These are phyloP conservation scores for Eudorina sp. DNA, from an alignment of 139 green algal genomes.

Conservation along the genomic window DNA sequence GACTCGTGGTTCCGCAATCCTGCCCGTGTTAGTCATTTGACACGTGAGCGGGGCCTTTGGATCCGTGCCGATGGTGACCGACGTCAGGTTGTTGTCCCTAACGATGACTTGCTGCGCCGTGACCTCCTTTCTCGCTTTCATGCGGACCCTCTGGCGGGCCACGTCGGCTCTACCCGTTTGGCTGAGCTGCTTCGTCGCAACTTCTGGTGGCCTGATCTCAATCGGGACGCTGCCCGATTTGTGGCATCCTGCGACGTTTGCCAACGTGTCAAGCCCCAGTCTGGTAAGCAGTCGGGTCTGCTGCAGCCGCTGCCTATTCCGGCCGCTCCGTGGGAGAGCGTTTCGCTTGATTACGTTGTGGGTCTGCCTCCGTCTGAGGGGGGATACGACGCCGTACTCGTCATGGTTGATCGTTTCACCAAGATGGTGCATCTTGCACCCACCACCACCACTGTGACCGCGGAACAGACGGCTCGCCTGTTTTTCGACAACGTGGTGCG, in stretches of 20 bases:
- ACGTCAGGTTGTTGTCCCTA: background rate
- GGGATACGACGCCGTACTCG: constrained; percentile 61
- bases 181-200: background rate
- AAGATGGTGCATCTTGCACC: constrained; percentile 65
- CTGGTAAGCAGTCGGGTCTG: background rate
- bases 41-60: background rate
- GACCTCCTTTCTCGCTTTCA: background rate
- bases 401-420: constrained; percentile 62
- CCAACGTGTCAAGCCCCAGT: constrained; percentile 54
- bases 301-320: constrained; percentile 61
- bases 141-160: background rate
- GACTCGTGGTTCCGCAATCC: background rate
- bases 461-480: constrained; percentile 43
- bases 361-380: constrained; percentile 48
- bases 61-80: background rate
- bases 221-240: constrained; percentile 5
- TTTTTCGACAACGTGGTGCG: constrained; percentile 25
- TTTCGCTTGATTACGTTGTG: constrained; percentile 63
- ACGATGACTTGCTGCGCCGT: background rate
- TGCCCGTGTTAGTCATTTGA: background rate
- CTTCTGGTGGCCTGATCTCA: constrained; percentile 51
- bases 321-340: constrained; percentile 44
- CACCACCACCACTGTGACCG: constrained; percentile 28
- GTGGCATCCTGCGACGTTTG: constrained; percentile 49
- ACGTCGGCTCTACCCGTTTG: background rate